Conservation (phyloP, 2,329 filamentous ascomycete genomes). For the Exophiala viscosa region DNA sequence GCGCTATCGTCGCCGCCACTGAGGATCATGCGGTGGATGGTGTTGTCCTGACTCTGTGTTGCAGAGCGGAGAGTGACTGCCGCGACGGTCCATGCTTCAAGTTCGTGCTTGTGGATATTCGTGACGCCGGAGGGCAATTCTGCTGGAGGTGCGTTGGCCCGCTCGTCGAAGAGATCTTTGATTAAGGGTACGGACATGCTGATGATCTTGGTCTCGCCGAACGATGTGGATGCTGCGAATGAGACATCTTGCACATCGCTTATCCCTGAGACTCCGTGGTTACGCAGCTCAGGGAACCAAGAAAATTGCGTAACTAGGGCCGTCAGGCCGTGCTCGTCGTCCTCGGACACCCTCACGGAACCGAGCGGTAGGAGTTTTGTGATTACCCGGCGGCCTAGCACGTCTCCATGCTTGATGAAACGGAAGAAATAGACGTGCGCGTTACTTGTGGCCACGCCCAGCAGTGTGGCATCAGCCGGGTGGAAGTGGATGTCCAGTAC, state of each 20-base stretch:
- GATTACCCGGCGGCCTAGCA: slow-evolving; percentile 18
- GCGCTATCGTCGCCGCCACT: slow-evolving; percentile 71
- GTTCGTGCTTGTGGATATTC: slow-evolving; percentile 38
- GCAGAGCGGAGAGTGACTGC: slow-evolving; percentile 46
- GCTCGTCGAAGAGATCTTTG: slow-evolving; percentile 24
- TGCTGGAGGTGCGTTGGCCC: neutral
- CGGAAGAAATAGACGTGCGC: slow-evolving; percentile 64
- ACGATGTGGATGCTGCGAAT: slow-evolving; percentile 39
- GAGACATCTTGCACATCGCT: slow-evolving; percentile 12
- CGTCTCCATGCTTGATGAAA: slow-evolving; percentile 21
- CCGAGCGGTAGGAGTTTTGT: slow-evolving; percentile 42
- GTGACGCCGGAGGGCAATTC: slow-evolving; percentile 32
- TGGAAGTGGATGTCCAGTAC: slow-evolving; percentile 84
- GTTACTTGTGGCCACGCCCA: slow-evolving; percentile 76
- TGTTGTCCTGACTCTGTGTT: neutral
- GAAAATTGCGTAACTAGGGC: slow-evolving; percentile 25
- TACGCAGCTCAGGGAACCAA: slow-evolving; percentile 20
- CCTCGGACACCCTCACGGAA: slow-evolving; percentile 12
- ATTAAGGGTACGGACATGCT: slow-evolving; percentile 37
- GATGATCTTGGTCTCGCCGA: slow-evolving; percentile 26
- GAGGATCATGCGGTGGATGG: slow-evolving; percentile 29
- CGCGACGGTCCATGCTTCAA: slow-evolving; percentile 72
- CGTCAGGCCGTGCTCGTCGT: slow-evolving; percentile 18
- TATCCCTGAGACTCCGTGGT: slow-evolving; percentile 10
- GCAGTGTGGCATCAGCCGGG: slow-evolving; percentile 51